A percentile compares a stretch with the other conserved stretches of the same genome.
Conservation (phyloP, 352 stramenopile species). For the Phytophthora sp. region DNA sequence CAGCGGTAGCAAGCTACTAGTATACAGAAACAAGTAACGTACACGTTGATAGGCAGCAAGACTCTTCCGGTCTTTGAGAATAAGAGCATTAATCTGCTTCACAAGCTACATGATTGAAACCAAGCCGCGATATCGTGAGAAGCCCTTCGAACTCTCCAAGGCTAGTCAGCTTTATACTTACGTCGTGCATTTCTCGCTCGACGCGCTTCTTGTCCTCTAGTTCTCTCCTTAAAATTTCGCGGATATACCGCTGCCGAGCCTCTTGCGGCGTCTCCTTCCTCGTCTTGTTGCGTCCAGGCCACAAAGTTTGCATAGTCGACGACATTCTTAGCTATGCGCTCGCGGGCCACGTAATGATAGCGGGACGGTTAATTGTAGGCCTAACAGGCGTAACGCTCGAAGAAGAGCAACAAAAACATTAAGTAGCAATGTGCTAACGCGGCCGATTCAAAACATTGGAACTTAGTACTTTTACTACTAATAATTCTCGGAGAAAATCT, state of each 20-base stretch:
- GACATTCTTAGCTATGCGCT: slow-evolving; percentile 5
- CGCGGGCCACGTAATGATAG: too few species aligned
- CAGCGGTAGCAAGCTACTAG: background rate
- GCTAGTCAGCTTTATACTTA: slow-evolving; percentile 18
- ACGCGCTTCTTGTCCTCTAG: slow-evolving; percentile 43
- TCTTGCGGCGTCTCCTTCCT: slow-evolving; percentile 47
- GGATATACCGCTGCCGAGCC: slow-evolving; percentile 46
- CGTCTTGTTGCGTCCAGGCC: slow-evolving; percentile 31
- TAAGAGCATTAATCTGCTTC: slow-evolving; percentile 69
- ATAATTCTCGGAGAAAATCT: too few species aligned
- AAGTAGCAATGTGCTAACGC: too few species aligned
- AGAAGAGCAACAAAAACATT: too few species aligned
- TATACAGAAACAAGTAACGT: slow-evolving; percentile 9
- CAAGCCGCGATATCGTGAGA: background rate
- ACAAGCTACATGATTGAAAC: slow-evolving; percentile 49
- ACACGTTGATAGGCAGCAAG: slow-evolving; percentile 59
- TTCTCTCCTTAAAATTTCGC: slow-evolving; percentile 47
- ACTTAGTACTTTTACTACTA: background rate
- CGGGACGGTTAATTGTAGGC: too few species aligned
- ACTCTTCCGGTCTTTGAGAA: slow-evolving; percentile 66
- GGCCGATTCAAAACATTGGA: too few species aligned
- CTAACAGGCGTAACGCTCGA: too few species aligned
- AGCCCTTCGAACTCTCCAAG: background rate
- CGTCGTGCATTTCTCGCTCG: slow-evolving; percentile 52
- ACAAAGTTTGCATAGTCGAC: slow-evolving; percentile 6